Percentiles rank a stretch among this genome's conserved stretches.
phyloP scores from a whole-genome alignment of 805 yeast species.

The Torulaspora delbrueckii region DNA sequence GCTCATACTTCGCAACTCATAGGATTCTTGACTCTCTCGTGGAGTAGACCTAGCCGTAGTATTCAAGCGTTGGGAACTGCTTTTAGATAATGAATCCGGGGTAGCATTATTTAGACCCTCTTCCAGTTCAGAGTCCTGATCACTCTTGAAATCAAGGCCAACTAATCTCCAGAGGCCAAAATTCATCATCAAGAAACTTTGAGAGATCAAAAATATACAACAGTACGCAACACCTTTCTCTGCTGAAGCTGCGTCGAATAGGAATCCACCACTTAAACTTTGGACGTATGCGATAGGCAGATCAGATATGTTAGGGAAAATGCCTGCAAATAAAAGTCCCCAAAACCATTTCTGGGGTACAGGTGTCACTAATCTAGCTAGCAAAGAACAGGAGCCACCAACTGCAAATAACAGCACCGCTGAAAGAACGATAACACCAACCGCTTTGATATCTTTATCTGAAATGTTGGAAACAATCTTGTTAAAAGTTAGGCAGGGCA shows the following conservation, averaged over 20 bases:
- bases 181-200: conserved; percentile 64
- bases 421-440: conserved; percentile 59
- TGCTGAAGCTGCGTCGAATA: conserved; percentile 51
- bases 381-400: conserved; percentile 42
- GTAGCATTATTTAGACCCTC: background rate
- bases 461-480: conserved; percentile 64
- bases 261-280: conserved; percentile 58
- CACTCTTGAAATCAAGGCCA: conserved; percentile 58
- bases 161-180: conserved; percentile 68
- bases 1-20: background rate
- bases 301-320: conserved; percentile 76
- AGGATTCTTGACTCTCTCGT: background rate
- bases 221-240: conserved; percentile 75
- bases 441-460: conserved; percentile 60
- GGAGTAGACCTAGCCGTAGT: background rate
- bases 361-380: conserved; percentile 46
- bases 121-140: conserved; percentile 8
- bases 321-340: conserved; percentile 65
- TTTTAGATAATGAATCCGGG: background rate
- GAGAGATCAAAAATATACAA: conserved; percentile 64
- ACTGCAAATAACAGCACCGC: conserved; percentile 41
- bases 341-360: conserved; percentile 74
- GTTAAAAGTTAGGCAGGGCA: conserved; percentile 73
- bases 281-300: conserved; percentile 80
- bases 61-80: background rate